Percentiles rank a stretch among this genome's conserved stretches.
These are phyloP conservation scores for Roridomyces roridus DNA, from an alignment of 768 basidiomycete species.

Conservation along the genomic window DNA sequence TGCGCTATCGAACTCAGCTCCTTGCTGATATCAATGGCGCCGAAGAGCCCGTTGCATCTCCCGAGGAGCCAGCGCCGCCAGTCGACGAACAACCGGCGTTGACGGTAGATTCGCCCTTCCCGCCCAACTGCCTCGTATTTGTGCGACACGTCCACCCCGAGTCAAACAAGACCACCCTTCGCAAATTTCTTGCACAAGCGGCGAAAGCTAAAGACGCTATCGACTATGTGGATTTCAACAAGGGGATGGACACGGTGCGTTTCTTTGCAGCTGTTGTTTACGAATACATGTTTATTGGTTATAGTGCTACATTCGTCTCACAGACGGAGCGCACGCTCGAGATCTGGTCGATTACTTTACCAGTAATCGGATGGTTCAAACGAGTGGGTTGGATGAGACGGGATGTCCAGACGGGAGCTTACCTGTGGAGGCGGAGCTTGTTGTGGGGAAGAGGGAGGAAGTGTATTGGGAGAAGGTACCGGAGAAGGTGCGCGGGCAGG, in stretches of 20 bases:
- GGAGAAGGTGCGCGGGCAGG: conserved; percentile 68
- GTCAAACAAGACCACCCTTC: conserved; percentile 84
- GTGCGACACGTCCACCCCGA: conserved; percentile 72
- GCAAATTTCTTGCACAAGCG: conserved; percentile 56
- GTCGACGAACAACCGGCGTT: neutral
- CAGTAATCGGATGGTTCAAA: conserved; percentile 30
- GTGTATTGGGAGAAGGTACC: conserved; percentile 86
- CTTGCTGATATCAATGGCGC: conserved; percentile 43
- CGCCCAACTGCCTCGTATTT: conserved; percentile 71
- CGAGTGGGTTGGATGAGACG: conserved; percentile 1
- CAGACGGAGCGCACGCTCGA: conserved; percentile 53
- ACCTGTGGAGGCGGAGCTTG: conserved; percentile 58
- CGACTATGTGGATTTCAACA: conserved; percentile 83
- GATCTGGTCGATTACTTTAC: conserved; percentile 53
- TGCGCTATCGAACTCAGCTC: conserved; percentile 63
- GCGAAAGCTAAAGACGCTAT: conserved; percentile 47
- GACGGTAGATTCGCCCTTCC: conserved; percentile 47
- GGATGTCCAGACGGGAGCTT: too few relatives aligned
- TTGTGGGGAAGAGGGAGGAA: conserved; percentile 67
- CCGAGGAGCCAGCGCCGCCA: neutral
- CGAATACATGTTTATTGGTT: neutral
- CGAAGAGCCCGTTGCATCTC: conserved; percentile 3
- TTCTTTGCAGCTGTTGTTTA: neutral
- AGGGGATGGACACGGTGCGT: conserved; percentile 76
- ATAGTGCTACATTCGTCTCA: conserved; percentile 78